These are phyloP conservation scores for Scalesia atractyloides DNA, from an alignment of 129 eudicot genomes.

Conservation along the genomic window DNA sequence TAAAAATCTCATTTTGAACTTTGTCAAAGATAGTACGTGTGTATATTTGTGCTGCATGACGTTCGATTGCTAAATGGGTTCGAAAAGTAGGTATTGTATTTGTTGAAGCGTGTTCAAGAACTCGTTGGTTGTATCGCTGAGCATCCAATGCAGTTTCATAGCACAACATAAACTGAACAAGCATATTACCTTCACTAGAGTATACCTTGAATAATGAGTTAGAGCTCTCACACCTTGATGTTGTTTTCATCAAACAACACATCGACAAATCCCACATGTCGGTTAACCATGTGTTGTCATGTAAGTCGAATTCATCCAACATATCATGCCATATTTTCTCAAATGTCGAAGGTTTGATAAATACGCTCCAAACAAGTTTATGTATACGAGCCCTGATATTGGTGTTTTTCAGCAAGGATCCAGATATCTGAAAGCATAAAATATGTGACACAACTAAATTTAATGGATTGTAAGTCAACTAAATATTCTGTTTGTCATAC, in stretches of 20 bases:
- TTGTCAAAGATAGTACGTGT: neutral
- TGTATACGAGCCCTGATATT: neutral
- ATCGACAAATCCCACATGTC: neutral
- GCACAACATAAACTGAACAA: neutral
- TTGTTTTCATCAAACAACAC: slow-evolving; percentile 13
- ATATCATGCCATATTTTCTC: neutral
- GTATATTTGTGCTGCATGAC: neutral
- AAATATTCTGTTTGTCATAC: too few species aligned
- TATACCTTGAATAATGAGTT: neutral
- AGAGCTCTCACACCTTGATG: neutral
- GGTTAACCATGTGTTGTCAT: neutral
- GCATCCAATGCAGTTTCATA: slow-evolving; percentile 1
- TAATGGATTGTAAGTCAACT: too few species aligned
- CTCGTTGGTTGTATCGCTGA: neutral
- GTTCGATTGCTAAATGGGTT: neutral
- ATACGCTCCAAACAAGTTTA: neutral
- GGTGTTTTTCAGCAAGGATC: neutral
- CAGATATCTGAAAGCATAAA: neutral
- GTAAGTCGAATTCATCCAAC: neutral
- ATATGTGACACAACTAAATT: too few species aligned
- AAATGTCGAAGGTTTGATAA: neutral
- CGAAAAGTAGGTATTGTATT: neutral
- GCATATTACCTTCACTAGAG: neutral
- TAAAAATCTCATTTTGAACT: slow-evolving; percentile 4
- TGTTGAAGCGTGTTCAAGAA: neutral